Evolutionary conservation across 805 yeast species (phyloP), one percentile per base, ranked within the genome.

Genomic region (Candida berthetii): DNA sequence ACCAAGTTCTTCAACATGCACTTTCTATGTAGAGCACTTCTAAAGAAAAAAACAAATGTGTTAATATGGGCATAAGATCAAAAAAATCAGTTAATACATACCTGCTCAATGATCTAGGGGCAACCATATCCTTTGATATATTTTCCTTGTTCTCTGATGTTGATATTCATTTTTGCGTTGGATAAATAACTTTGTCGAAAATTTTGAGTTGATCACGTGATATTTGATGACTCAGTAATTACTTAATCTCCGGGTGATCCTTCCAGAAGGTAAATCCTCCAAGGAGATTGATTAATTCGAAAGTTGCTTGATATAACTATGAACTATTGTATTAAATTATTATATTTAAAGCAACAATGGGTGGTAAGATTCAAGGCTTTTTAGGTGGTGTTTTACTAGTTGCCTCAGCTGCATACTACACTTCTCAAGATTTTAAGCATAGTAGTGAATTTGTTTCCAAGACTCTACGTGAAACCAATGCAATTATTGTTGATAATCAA

Each of bases 1-100:
- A 78, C 85, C 53, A 84, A 63, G 56, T 85, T 84, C 50, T 80
- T 71, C 55, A 84, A 57, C 40, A 82, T 66, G 24, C 82, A 78
- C 15, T 48, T 45, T 48, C 54, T 53, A 45, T 55, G 60, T 32
- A 48, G 49, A 2, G 49, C 40, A 27, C 53, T 50, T 53, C 60
- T 55, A n/a, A 9, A 3, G 14, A 11, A 19, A 14, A 22, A 22
- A 22, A 22, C 24, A 22, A 6, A 22, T 7, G 8, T 6, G 24
- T 22, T 22, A 22, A 8, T n/a, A n/a, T 22, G 24, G 24, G 24
- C 8, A 7, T 22, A 8, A 22, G 8, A 22, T 22, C 24, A 22
- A 6, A 22, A 22, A 22, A 22, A 7, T 22, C 24, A 22, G n/a
- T n/a, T 22, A 7, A 8, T 6, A 22, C 24, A 22, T 22, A 22